phyloP scores from a whole-genome alignment of 495 filamentous ascomycete species.

The Penicillium canariense region DNA sequence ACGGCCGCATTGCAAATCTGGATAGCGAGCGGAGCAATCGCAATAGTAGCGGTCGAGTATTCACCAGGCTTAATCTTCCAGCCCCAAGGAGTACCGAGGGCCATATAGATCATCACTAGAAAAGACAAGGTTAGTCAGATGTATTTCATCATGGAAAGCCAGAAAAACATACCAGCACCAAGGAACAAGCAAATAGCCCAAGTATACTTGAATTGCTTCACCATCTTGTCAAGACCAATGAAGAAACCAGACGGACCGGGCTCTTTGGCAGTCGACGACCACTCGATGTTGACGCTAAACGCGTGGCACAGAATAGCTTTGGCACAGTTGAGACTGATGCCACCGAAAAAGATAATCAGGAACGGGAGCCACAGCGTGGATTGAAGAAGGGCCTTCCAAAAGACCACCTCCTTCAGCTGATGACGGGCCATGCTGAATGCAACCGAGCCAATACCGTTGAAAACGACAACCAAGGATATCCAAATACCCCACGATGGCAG shows the following conservation, averaged over 20 bases:
- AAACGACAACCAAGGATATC: constrained; percentile 36
- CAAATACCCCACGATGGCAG: constrained; percentile 61
- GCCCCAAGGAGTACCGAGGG: constrained; percentile 26
- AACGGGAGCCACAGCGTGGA: constrained; percentile 37
- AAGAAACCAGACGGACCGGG: constrained; percentile 27
- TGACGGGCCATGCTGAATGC: constrained; percentile 9
- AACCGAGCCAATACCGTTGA: constrained; percentile 38
- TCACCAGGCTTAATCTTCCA: constrained; percentile 32
- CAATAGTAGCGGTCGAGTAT: constrained; percentile 22
- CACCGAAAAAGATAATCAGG: constrained; percentile 67
- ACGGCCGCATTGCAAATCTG: constrained; percentile 14
- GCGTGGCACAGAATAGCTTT: constrained; percentile 68
- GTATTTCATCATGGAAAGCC: background rate
- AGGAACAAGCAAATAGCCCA: constrained; percentile 28
- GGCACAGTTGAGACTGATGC: constrained; percentile 65
- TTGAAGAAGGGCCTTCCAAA: constrained; percentile 3
- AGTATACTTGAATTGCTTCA: constrained; percentile 36
- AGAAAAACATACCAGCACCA: constrained; percentile 32
- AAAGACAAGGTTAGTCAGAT: constrained; percentile 8
- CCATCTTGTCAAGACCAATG: constrained; percentile 30
- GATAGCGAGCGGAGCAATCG: constrained; percentile 38
- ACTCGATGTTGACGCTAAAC: constrained; percentile 72
- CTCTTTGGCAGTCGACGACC: constrained; percentile 70
- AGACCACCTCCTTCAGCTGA: constrained; percentile 4
- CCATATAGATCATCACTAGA: constrained; percentile 10